Evolutionary conservation across 2,329 filamentous ascomycete genomes (phyloP).

Genomic region (Penicillium sp.): DNA sequence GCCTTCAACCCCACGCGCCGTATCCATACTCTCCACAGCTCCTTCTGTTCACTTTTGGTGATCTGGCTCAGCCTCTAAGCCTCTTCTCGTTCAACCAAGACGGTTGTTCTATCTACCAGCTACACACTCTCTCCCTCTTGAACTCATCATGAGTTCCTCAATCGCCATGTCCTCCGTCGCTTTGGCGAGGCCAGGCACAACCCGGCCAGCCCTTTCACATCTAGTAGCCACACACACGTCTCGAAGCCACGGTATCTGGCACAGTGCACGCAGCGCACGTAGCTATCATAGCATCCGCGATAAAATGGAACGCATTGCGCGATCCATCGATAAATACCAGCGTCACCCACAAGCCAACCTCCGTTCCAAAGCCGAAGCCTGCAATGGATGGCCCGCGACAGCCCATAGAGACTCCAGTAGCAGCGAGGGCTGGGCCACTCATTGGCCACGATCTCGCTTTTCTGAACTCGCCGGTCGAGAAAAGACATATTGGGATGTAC

Average conservation of each 20-base stretch:
- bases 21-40: slow-evolving; percentile 4
- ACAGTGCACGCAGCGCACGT: slow-evolving; percentile 20
- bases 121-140: neutral
- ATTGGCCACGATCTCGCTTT: slow-evolving; percentile 16
- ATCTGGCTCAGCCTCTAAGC: neutral
- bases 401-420: slow-evolving; percentile 8
- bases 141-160: slow-evolving; percentile 23
- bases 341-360: slow-evolving; percentile 16
- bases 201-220: slow-evolving; percentile 17
- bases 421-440: slow-evolving; percentile 7
- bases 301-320: slow-evolving; percentile 16
- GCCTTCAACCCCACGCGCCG: slow-evolving; percentile 11
- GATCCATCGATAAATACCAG: slow-evolving; percentile 14
- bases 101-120: neutral
- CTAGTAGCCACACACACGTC: slow-evolving; percentile 11
- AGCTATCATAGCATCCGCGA: slow-evolving; percentile 13
- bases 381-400: slow-evolving; percentile 12
- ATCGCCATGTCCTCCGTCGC: slow-evolving; percentile 15
- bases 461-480: slow-evolving; percentile 14
- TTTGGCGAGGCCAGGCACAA: slow-evolving; percentile 7
- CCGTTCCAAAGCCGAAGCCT: slow-evolving; percentile 8
- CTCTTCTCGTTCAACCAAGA: neutral
- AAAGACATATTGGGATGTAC: slow-evolving; percentile 27
- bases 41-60: neutral
- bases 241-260: slow-evolving; percentile 16